Base-by-base conservation (phyloP, 2,329 filamentous ascomycete genomes). In the Geoglossum cookeanum region DNA sequence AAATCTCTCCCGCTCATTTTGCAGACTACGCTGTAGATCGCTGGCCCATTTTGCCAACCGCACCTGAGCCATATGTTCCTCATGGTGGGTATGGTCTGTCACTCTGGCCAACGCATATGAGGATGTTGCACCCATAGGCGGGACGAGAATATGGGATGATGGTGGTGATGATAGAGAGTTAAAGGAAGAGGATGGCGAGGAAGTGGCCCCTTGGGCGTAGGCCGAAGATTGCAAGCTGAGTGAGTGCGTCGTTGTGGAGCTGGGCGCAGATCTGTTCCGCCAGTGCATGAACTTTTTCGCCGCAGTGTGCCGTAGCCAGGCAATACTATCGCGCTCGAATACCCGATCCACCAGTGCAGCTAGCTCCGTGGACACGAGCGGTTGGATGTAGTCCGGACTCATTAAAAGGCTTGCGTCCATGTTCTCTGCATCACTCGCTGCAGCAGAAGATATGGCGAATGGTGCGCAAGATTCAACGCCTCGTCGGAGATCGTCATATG, bases 331-430 rank as follows among this genome's bases (percentile, higher is more conserved):
- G 3, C 78, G 76, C 51, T 88, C 83, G 63, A 97, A 90, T 0
- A 96, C 72, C 17, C 79, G 78, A 7, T 80, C 73, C n/a, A 94
- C 78, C 0, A 97, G 74, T 7, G 72, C 68, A 4, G 69, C 65
- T 1, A 97, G 78, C 58, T 97, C 90, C 7, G 88, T 92, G 0
- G 78, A 70, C 2, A 86, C 71, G 3, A 96, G 74, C 0, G 91
- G 91, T 60, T 87, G 84, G 13, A 92, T 74, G 66, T 96, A 97
- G 64, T 92, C 86, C 0, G 90, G 84, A 58, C 83, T 89, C 91
- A 97, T 97, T 17, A 97, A 76, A 0, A 94, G 74, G 64, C 88
- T 95, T 17, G 90, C 91, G 67, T 97, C 91, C 83, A 97, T 94
- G 48, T 78, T 81, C 44, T 95, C 87, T 59, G 81, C 72, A 64